Evolutionary conservation across 805 yeast genomes (phyloP).

Genomic region (Saccharomycopsis oosterbeekiorum): DNA sequence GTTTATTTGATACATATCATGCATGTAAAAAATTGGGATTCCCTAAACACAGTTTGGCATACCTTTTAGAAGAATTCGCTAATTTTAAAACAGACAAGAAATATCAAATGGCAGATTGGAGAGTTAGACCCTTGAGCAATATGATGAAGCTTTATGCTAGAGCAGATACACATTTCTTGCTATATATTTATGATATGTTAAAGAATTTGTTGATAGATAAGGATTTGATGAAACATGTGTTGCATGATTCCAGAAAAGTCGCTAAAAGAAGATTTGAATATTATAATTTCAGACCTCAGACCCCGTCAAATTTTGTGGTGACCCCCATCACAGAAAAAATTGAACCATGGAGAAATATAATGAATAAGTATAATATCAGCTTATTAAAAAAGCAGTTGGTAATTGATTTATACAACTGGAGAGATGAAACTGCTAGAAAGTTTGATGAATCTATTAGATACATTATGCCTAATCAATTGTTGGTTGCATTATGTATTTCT

Average conservation of each 20-base stretch:
- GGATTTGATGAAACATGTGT: constrained; percentile 47
- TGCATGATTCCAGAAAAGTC: constrained; percentile 67
- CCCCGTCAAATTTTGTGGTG: constrained; percentile 28
- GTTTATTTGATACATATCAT: constrained; percentile 85
- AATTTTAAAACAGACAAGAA: constrained; percentile 83
- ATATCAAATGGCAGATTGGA: constrained; percentile 96
- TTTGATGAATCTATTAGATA: constrained; percentile 79
- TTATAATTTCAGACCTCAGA: constrained; percentile 47
- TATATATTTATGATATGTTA: constrained; percentile 69
- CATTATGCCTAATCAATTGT: constrained; percentile 71
- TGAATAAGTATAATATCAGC: constrained; percentile 58
- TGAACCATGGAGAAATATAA: constrained; percentile 59
- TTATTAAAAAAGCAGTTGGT: constrained; percentile 43
- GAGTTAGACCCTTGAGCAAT: constrained; percentile 70
- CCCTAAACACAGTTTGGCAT: constrained; percentile 78
- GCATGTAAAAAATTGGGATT: constrained; percentile 76
- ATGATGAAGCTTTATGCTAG: constrained; percentile 82
- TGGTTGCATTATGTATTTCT: constrained; percentile 49
- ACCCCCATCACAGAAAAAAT: constrained; percentile 40
- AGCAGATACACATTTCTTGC: constrained; percentile 87
- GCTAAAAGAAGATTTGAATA: constrained; percentile 78
- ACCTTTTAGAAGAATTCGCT: constrained; percentile 68
- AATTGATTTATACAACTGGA: constrained; percentile 64
- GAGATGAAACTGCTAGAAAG: constrained; percentile 65
- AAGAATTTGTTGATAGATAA: constrained; percentile 48